Base-by-base conservation (phyloP, 495 filamentous ascomycete species). In the Aspergillus panamensis region DNA sequence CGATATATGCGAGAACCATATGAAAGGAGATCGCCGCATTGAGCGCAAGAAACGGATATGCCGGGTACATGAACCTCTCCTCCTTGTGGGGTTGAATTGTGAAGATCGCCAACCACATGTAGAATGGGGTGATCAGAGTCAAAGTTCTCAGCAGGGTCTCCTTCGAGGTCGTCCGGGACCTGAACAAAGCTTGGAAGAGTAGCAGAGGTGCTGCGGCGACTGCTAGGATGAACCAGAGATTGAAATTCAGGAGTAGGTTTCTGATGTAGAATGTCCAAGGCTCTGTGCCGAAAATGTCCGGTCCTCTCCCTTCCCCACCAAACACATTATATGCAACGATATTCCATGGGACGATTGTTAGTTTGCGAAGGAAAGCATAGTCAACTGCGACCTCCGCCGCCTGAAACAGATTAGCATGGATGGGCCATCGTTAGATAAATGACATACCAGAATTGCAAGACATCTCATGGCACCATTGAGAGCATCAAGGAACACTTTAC, bases 41-140 rank as follows among this genome's bases (percentile, higher is more conserved):
- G 25, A 97, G 79, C n/a, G 88, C 91, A 21, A 99, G 79, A 51
- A 91, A 87, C 8, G 95, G 94, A 69, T 99, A 99, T 20, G 86
- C 87, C 0, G 93, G 93, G 70, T 96, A 97, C 92, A 99, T 97
- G 76, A 99, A 99, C 8, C 95, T 80, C 67, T 99, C 95, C 71
- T 99, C 95, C 65, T 99, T 99, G 79, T 99, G 95, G 17, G 94
- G 87, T 67, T 97, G 94, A 9, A 86, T 67, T 3, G 90, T 90
- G 73, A 99, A 97, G 53, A 97, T 93, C 7, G 70, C 83, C 21
- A 97, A 82, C 95, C 95, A 99, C 69, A 96, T 81, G 69, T 97
- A 97, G 72, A 97, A 93, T 0, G 95, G 93, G 1, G 84, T 72
- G 48, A 89, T 74, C 63, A 93, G 87, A 31, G 90, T 82, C 47